These are phyloP conservation scores for Globisporangium polare DNA, from an alignment of 352 stramenopile genomes.

Conservation along the genomic window DNA sequence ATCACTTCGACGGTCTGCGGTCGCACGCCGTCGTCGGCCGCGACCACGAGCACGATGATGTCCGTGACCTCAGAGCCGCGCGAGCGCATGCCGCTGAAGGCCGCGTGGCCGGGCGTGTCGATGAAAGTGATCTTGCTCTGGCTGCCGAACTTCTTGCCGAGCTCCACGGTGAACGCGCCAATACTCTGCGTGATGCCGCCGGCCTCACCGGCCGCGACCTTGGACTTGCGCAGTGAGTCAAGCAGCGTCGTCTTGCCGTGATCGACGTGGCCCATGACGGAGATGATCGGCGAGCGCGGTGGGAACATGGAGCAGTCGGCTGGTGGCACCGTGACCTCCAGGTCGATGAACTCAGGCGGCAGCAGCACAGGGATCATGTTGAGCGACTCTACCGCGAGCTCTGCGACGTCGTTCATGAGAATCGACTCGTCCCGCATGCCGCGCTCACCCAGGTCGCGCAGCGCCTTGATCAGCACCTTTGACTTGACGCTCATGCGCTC, in stretches of 20 bases:
- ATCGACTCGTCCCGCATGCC: slow-evolving; percentile 66
- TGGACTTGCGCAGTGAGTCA: slow-evolving; percentile 89
- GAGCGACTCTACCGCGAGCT: slow-evolving; percentile 77
- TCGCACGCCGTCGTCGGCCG: slow-evolving; percentile 97
- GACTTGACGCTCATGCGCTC: slow-evolving; percentile 82
- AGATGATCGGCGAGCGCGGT: slow-evolving; percentile 91
- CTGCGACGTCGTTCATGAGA: slow-evolving; percentile 67
- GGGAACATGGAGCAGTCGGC: slow-evolving; percentile 68
- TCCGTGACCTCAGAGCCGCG: slow-evolving; percentile 97
- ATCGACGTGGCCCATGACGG: slow-evolving; percentile 99
- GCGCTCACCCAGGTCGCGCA: slow-evolving; percentile 69
- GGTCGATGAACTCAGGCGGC: slow-evolving; percentile 76
- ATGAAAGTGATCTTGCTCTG: slow-evolving; percentile 94
- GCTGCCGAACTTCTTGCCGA: slow-evolving; percentile 76
- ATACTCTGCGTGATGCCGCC: slow-evolving; percentile 99
- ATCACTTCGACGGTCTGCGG: slow-evolving; percentile 98
- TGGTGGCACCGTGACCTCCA: slow-evolving; percentile 59
- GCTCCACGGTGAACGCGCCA: slow-evolving; percentile 95
- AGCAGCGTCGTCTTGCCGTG: slow-evolving; percentile 99
- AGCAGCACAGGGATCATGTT: slow-evolving; percentile 86
- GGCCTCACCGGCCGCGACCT: slow-evolving; percentile 93
- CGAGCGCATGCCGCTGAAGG: slow-evolving; percentile 97
- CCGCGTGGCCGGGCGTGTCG: slow-evolving; percentile 99
- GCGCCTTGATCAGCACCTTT: slow-evolving; percentile 51
- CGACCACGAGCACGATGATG: slow-evolving; percentile 97